Conservation (phyloP, 192 early-diverging fungal genomes). For the Entomortierella beljakovae region DNA sequence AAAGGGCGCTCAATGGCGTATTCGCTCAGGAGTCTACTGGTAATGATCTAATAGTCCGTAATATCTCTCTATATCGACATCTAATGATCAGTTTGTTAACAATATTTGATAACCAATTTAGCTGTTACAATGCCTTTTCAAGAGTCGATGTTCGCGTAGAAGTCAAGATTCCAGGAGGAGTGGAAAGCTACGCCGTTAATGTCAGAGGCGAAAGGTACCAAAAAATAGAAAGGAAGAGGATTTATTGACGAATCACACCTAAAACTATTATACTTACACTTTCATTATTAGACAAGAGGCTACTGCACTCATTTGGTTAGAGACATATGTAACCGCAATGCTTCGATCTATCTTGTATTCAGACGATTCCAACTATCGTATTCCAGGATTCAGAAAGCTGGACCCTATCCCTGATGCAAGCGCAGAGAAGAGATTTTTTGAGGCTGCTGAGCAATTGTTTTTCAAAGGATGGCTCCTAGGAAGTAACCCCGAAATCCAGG, state of each 20-base stretch:
- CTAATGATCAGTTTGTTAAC: background rate
- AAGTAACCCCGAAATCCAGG: slow-evolving; percentile 92
- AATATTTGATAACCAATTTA: slow-evolving; percentile 25
- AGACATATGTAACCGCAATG: slow-evolving; percentile 88
- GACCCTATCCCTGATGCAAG: slow-evolving; percentile 83
- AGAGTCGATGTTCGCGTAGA: slow-evolving; percentile 98
- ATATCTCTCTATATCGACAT: too few species aligned
- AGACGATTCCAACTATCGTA: slow-evolving; percentile 85
- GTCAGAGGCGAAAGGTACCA: slow-evolving; percentile 89
- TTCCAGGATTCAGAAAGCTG: slow-evolving; percentile 90
- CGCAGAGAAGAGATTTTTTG: slow-evolving; percentile 86
- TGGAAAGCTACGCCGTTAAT: slow-evolving; percentile 92
- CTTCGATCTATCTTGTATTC: slow-evolving; percentile 93
- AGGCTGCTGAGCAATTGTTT: slow-evolving; percentile 84
- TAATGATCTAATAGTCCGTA: slow-evolving; percentile 14
- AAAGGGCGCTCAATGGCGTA: slow-evolving; percentile 69
- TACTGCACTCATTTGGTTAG: slow-evolving; percentile 88
- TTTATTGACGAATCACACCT: background rate
- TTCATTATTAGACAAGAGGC: slow-evolving; percentile 66
- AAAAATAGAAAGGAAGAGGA: too few species aligned
- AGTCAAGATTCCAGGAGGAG: slow-evolving; percentile 98
- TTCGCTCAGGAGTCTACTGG: slow-evolving; percentile 75
- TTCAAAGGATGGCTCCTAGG: slow-evolving; percentile 96
- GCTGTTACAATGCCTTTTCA: slow-evolving; percentile 98
- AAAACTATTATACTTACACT: background rate